Percentiles rank a stretch among this genome's conserved stretches.
Conservation (phyloP, 2,329 filamentous ascomycete genomes). For the Dendrostoma leiphaemia region DNA sequence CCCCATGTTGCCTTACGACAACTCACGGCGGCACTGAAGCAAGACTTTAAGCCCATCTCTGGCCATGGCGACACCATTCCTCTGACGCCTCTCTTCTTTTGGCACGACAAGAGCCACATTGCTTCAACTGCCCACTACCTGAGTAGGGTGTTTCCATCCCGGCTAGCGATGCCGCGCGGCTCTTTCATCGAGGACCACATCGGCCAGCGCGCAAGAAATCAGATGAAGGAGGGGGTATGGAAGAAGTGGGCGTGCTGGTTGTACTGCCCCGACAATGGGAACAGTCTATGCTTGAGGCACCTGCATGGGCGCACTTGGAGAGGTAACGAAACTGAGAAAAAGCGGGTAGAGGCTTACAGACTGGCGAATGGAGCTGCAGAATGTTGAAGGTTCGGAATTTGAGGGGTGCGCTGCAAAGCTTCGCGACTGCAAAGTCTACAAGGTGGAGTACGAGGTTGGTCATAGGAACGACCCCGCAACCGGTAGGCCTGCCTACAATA, state of each 20-base stretch:
- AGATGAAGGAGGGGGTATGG: constrained; percentile 56
- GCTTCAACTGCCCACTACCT: constrained; percentile 50
- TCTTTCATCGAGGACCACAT: constrained; percentile 57
- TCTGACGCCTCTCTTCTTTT: constrained; percentile 56
- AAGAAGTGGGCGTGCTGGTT: constrained; percentile 54
- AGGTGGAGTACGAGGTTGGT: too few species aligned
- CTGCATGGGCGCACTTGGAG: constrained; percentile 51
- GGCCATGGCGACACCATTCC: constrained; percentile 31
- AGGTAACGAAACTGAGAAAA: constrained; percentile 33
- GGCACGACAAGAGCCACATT: constrained; percentile 58
- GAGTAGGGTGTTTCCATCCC: constrained; percentile 45
- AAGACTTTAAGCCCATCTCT: constrained; percentile 31
- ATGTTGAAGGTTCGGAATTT: too few species aligned
- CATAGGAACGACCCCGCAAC: too few species aligned
- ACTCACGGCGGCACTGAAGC: constrained; percentile 40
- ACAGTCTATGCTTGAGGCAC: constrained; percentile 45
- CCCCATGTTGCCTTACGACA: constrained; percentile 39
- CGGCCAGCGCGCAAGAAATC: constrained; percentile 51
- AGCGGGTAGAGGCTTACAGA: constrained; percentile 4
- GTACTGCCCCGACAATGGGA: constrained; percentile 49
- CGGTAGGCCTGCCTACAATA: too few species aligned
- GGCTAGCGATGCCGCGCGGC: constrained; percentile 48
- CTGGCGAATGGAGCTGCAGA: constrained; percentile 3
- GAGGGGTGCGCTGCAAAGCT: too few species aligned
- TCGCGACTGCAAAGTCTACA: too few species aligned